phyloP scores from a whole-genome alignment of 352 stramenopile species.

The Pseudoperonospora humuli region DNA sequence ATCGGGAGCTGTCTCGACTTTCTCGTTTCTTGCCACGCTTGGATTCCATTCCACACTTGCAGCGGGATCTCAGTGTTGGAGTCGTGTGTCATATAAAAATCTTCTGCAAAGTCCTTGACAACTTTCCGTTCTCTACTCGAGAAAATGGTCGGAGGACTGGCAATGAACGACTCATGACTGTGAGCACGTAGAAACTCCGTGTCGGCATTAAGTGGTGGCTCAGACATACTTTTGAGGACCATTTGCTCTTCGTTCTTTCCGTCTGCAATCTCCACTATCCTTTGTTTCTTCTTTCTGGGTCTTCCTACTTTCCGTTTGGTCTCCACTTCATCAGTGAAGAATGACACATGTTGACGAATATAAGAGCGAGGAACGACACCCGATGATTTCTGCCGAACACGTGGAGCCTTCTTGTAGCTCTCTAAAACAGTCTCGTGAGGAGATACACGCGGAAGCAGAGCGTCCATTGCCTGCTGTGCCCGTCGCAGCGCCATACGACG shows the following conservation, averaged over 20 bases:
- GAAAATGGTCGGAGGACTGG: constrained; percentile 39
- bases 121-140: constrained; percentile 49
- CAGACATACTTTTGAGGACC: constrained; percentile 8
- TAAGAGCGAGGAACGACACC: constrained; percentile 39
- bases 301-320: constrained; percentile 12
- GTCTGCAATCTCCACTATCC: constrained; percentile 1
- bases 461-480: constrained; percentile 42
- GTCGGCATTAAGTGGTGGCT: constrained; percentile 46
- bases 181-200: constrained; percentile 39
- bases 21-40: constrained; percentile 24
- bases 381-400: constrained; percentile 3
- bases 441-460: constrained; percentile 11
- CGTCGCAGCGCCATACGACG: constrained; percentile 43
- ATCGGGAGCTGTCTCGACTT: constrained; percentile 29
- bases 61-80: constrained; percentile 24
- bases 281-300: constrained; percentile 26
- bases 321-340: constrained; percentile 46
- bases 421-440: not conserved
- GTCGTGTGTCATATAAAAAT: constrained; percentile 15
- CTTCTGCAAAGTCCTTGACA: constrained; percentile 39
- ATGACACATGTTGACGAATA: constrained; percentile 49
- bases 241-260: constrained; percentile 1
- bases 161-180: constrained; percentile 55
- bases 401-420: constrained; percentile 20
- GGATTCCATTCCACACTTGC: constrained; percentile 40